Percentiles rank a stretch among this genome's conserved stretches.
These are phyloP conservation scores for Backusella tarrabulga DNA, from an alignment of 192 early-diverging fungal species.

Conservation along the genomic window DNA sequence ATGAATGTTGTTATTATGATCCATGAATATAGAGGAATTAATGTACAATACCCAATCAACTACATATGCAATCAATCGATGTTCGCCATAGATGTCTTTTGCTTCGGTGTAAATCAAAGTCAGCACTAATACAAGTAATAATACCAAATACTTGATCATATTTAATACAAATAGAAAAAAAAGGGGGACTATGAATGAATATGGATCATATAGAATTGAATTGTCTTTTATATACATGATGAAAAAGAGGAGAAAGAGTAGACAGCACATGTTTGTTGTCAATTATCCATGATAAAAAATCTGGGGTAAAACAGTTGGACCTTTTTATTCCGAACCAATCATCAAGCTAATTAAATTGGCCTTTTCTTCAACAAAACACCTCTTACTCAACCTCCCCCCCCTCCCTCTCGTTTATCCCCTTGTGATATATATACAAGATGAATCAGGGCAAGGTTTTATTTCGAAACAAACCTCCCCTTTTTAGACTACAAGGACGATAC, in stretches of 20 bases:
- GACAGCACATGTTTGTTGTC: neutral
- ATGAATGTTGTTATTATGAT: too few species aligned
- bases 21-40: too few species aligned
- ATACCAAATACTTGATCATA: neutral
- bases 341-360: neutral
- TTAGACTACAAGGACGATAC: neutral
- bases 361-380: neutral
- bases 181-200: neutral
- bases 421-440: neutral
- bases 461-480: conserved; percentile 2
- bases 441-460: conserved; percentile 7
- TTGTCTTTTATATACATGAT: neutral
- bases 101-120: neutral
- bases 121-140: neutral
- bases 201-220: neutral
- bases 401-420: neutral
- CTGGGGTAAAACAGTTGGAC: neutral
- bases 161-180: neutral
- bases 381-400: neutral
- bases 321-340: neutral
- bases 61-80: conserved; percentile 17
- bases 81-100: conserved; percentile 5
- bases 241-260: neutral
- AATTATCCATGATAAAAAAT: neutral
- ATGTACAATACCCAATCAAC: conserved; percentile 16